Evolutionary conservation across 1,284 basidiomycete species (phyloP), one percentile per base, ranked within the genome.

Genomic region (Naganishia albida): DNA sequence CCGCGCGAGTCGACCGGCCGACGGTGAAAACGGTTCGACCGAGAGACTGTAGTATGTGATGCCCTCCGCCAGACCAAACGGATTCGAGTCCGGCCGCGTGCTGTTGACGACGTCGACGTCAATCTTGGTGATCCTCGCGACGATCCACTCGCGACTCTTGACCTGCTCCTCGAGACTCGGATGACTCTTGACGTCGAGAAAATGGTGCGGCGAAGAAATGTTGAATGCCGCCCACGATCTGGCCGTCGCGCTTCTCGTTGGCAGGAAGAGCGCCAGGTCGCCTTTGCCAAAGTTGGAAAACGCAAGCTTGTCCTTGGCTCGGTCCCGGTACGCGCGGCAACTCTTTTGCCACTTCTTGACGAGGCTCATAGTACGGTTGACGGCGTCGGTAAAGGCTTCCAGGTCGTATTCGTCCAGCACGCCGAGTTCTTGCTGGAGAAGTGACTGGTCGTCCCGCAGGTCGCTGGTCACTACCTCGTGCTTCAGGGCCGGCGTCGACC

Each of bases 151-250:
- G 52, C 91, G 84, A 20, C 86, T 86, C 77, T 88, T 88, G 63
- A 93, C 80, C 74, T 93, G 89, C 72, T 94, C 91, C 12, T 87
- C 88, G 44, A 98, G 83, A 70, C 87, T 85, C 0, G 88, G 89
- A 49, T 59, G 44, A 48, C 56, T 59, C 0, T 87, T 89, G 7
- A 91, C 89, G 74, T 92, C 87, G 50, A 99, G 85, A 81, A 99
- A 99, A 79, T 95, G 95, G 80, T 98, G 95, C 40, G 95, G 95
- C 78, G 92, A 94, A 7, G 90, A 93, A 7, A 96, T 89, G 78
- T 96, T 96, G 80, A 96, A 96, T 18, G 93, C 93, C n/a, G 93
- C 93, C 93, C 93, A 97, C 0, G 91, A 90, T 75, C 92, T 92
- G 44, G 89, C 88, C 1, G 91, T 85, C 20, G 92, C 91, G 77